Percentiles rank a stretch among this genome's conserved stretches.
Conservation (phyloP, 2,329 filamentous ascomycete species). For the Alternaria burnsii region DNA sequence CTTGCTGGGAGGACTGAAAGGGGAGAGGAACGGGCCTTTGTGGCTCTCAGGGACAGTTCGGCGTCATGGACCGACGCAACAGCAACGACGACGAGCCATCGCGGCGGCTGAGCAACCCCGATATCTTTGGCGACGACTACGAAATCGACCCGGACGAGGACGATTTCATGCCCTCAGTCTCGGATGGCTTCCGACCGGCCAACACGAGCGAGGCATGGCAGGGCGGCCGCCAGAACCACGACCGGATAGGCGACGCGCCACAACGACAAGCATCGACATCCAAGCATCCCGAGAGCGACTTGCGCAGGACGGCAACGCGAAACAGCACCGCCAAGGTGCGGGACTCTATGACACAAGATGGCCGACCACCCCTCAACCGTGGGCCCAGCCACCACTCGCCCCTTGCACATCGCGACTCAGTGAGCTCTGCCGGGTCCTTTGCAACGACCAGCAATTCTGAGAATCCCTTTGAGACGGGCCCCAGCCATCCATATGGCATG, state of each 20-base stretch:
- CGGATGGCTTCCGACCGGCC: constrained; percentile 57
- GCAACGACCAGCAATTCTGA: constrained; percentile 57
- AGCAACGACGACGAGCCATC: constrained; percentile 41
- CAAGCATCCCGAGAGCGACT: constrained; percentile 32
- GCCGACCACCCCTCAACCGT: constrained; percentile 31
- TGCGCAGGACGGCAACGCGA: constrained; percentile 46
- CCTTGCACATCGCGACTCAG: constrained; percentile 46
- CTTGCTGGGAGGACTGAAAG: constrained; percentile 32
- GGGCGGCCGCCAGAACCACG: constrained; percentile 35
- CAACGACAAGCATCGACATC: constrained; percentile 36
- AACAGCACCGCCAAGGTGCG: constrained; percentile 50
- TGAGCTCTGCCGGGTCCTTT: constrained; percentile 54
- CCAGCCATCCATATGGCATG: constrained; percentile 85
- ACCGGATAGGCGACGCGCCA: constrained; percentile 28
- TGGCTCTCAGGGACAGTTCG: constrained; percentile 41
- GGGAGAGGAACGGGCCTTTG: constrained; percentile 36
- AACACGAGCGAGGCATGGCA: constrained; percentile 32
- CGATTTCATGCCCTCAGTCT: constrained; percentile 55
- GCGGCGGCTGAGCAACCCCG: constrained; percentile 43
- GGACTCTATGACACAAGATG: constrained; percentile 34
- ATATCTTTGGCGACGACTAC: constrained; percentile 61
- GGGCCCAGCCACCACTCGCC: constrained; percentile 36
- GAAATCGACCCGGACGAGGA: constrained; percentile 53
- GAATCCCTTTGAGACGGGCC: constrained; percentile 75
- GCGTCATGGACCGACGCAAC: constrained; percentile 52